Base-by-base conservation (phyloP, 768 basidiomycete genomes). In the Hericium alpestre region DNA sequence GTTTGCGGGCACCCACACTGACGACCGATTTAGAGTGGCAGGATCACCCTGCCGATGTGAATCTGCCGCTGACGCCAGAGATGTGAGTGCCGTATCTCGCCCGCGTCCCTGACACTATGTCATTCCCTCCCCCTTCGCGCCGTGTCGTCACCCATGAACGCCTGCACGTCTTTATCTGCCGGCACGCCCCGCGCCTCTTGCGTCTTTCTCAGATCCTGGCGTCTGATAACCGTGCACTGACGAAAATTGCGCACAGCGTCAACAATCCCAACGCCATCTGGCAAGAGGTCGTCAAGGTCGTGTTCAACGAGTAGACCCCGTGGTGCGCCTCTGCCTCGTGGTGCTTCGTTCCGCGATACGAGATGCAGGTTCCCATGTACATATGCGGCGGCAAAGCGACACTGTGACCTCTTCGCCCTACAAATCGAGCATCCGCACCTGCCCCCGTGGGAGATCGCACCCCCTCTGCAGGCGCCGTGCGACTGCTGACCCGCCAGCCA, bases 251-350 rank as follows among this genome's bases (percentile, higher is more conserved):
- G 4, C 53, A 32, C 54, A 82, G 80, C 41, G 78, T 79, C 39
- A 82, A 81, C 64, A 80, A 79, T 60, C 81, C 81, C 1, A 65
- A 72, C 12, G 76, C 74, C 15, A 76, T 82, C 59, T 84, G 81
- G 82, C 70, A 77, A 56, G 70, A 71, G 23, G 65, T 80, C 39
- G 73, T 74, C n/a, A 69, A 66, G 54, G 64, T 56, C 6, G 65
- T 67, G 11, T 54, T 69, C 22, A 46, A 15, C 43, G 43, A 20
- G 43, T 46, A 46, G 20, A 18, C 43, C 43, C 20, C 43, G 43
- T 46, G 43, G 43, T n/a, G 20, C 43, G 43, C 20, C 32, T 32
- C 32, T 32, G 32, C 32, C 32, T 32, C 32, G 32, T 32, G 25
- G 32, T 32, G 4, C 32, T 10, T 32, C 9, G 8, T 32, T 32